Evolutionary conservation across 306 rosid genomes (phyloP).

Genomic region (Vachellia collinsii): DNA sequence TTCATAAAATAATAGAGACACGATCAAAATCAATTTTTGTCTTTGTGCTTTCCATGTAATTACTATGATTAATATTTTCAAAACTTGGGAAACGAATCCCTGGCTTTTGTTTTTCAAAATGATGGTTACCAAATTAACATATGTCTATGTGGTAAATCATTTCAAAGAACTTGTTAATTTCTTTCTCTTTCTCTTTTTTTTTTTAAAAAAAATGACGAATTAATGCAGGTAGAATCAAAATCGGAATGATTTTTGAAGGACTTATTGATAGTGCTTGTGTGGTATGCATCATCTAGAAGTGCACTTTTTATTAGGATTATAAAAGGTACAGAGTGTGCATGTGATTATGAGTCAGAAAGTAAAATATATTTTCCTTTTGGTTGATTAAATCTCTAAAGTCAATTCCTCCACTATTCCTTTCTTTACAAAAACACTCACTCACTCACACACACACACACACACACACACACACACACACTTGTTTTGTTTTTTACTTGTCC

Average conservation of each 20-base stretch:
- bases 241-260: not conserved
- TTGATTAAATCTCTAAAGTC: slow-evolving; percentile 5
- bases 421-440: not conserved
- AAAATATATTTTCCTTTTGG: not conserved
- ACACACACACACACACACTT: not conserved
- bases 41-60: too few species aligned
- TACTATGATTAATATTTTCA: too few species aligned
- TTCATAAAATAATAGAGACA: too few species aligned
- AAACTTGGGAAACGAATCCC: too few species aligned
- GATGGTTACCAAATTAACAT: too few species aligned
- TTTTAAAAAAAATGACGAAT: not conserved
- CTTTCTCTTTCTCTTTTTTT: too few species aligned
- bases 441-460: too few species aligned
- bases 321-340: not conserved
- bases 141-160: too few species aligned
- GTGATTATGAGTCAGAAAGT: slow-evolving; percentile 5
- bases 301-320: not conserved
- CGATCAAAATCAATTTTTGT: too few species aligned
- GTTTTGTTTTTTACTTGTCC: too few species aligned
- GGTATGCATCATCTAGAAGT: not conserved
- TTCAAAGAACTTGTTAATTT: too few species aligned
- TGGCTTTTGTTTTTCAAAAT: too few species aligned
- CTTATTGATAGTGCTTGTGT: not conserved
- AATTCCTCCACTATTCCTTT: not conserved
- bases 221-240: not conserved